phyloP scores from a whole-genome alignment of 1,284 basidiomycete species.

The Naganishia liquefaciens region DNA sequence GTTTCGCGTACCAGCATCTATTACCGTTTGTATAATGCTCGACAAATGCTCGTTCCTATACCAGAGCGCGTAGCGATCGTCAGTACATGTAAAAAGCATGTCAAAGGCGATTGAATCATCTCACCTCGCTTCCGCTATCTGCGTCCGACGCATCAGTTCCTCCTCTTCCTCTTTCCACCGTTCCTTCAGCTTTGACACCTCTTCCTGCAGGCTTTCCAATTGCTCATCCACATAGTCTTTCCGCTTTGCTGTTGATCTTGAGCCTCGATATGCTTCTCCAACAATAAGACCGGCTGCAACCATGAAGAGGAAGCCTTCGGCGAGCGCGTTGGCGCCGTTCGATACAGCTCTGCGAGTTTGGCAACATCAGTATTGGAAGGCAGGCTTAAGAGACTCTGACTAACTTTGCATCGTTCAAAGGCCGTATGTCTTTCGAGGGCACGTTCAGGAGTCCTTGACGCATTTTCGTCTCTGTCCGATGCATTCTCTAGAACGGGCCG shows the following conservation, averaged over 20 bases:
- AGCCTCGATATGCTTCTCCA: constrained; percentile 75
- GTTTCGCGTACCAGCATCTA: constrained; percentile 30
- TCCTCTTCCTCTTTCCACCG: constrained; percentile 29
- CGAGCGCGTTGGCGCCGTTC: constrained; percentile 80
- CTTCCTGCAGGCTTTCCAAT: constrained; percentile 58
- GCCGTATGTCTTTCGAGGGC: constrained; percentile 71
- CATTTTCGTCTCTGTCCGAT: constrained; percentile 72
- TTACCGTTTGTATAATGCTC: constrained; percentile 21
- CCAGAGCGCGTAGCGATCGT: not conserved
- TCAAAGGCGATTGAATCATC: constrained; percentile 1
- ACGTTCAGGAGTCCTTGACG: constrained; percentile 79
- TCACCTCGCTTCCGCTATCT: constrained; percentile 26
- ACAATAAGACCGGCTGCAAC: constrained; percentile 76
- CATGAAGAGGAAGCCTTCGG: constrained; percentile 80
- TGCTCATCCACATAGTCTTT: constrained; percentile 73
- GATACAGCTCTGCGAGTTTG: constrained; percentile 70
- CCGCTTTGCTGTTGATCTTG: constrained; percentile 70
- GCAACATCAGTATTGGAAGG: not conserved
- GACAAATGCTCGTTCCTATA: constrained; percentile 25
- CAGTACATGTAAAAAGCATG: not conserved
- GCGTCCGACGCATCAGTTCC: constrained; percentile 24
- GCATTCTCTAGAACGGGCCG: constrained; percentile 58
- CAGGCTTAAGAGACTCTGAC: constrained; percentile 38
- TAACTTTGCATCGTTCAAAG: constrained; percentile 77
- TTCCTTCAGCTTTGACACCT: constrained; percentile 53